These are phyloP conservation scores for Epicoccum sorghinum DNA, from an alignment of 2,329 filamentous ascomycete species.

Conservation along the genomic window DNA sequence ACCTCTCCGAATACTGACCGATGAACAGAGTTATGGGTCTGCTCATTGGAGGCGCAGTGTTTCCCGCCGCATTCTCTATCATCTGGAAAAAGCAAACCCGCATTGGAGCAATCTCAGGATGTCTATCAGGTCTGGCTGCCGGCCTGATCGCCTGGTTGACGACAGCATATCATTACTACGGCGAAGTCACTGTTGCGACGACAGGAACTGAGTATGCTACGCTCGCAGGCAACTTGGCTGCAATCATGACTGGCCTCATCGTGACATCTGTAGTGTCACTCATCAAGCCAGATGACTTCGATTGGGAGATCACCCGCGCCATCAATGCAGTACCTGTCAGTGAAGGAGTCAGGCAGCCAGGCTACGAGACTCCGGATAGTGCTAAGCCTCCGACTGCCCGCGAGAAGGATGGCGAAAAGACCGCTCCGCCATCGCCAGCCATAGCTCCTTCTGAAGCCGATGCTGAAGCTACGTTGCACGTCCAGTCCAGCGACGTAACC, in stretches of 20 bases:
- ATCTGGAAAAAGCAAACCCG: conserved; percentile 45
- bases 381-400: conserved; percentile 5
- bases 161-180: conserved; percentile 45
- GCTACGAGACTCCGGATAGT: conserved; percentile 6
- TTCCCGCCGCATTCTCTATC: conserved; percentile 48
- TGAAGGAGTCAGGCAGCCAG: conserved; percentile 16
- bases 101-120: conserved; percentile 42
- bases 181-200: conserved; percentile 47
- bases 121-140: conserved; percentile 40
- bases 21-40: conserved; percentile 47
- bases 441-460: background rate
- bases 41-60: conserved; percentile 51
- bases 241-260: conserved; percentile 43
- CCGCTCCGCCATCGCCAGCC: background rate
- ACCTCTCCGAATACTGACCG: conserved; percentile 12
- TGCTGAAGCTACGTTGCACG: background rate
- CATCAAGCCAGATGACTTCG: conserved; percentile 46
- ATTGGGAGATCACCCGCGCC: conserved; percentile 48
- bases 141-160: conserved; percentile 48
- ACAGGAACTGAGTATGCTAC: conserved; percentile 49
- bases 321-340: conserved; percentile 41
- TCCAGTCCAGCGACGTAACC: conserved; percentile 19
- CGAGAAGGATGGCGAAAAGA: conserved; percentile 5
- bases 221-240: conserved; percentile 48
- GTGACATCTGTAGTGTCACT: conserved; percentile 44